Evolutionary conservation across 768 basidiomycete genomes (phyloP), one percentile per base, ranked within the genome.

Genomic region (Tylopilus sp.): DNA sequence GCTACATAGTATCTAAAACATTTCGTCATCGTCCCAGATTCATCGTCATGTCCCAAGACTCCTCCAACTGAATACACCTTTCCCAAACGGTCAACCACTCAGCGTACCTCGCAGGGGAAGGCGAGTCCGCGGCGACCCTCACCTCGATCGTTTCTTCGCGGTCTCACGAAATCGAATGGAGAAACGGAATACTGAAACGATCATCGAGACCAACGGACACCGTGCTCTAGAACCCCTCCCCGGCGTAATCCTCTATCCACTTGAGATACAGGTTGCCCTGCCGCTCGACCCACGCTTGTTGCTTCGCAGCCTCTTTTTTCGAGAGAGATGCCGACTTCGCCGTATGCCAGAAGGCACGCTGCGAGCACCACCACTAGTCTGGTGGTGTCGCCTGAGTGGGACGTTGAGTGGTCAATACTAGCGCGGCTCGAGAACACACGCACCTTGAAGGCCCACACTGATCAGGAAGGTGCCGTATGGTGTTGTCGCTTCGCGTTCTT

Each of bases 401-500:
- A n/a, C n/a, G n/a, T n/a, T n/a, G n/a, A n/a, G n/a, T n/a, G n/a
- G n/a, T n/a, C n/a, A n/a, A n/a, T n/a, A n/a, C n/a, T n/a, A n/a
- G n/a, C n/a, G n/a, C n/a, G n/a, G n/a, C n/a, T n/a, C n/a, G n/a
- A n/a, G n/a, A n/a, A n/a, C 25, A 24, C 17, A 28, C 42, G 14
- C 9, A 58, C 56, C 61, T 74, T 77, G 83, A 12, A 89, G 59
- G 0, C 91, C 92, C 0, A 83, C 73, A 67, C 96, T 89, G 22
- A 97, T 72, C 26, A 97, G 77, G 71, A 86, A 98, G 9, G 86
- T 85, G 0, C 92, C 90, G 63, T 98, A 98, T 0, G 92, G 92
- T 3, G 82, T 87, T 26, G 85, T 84, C 16, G 61, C 66, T 44
- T 81, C 78, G 8, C 93, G 72, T 37, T 88, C 85, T 4, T 79